Base-by-base conservation (phyloP, 345 rosid genomes). In the Aquilaria malaccensis region DNA sequence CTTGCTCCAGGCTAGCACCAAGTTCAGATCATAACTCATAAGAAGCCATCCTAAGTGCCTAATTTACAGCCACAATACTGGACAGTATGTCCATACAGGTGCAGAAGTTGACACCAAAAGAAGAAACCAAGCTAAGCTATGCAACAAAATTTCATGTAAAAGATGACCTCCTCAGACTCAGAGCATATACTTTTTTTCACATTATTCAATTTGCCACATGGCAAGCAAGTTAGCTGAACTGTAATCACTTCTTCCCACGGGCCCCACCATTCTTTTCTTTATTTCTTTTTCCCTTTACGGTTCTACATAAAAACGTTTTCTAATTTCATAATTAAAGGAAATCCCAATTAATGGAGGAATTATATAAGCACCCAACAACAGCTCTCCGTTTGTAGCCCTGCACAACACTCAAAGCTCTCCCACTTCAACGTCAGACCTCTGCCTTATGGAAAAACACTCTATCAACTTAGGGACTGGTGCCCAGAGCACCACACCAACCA, bases 391-490 rank as follows among this genome's bases (percentile, higher is more conserved):
- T 59, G 63, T 73, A 50, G 61, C 47, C 57, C 43, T 9, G 48
- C 57, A 47, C 22, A 51, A 51, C 72, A 33, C 77, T 70, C 72
- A 64, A 63, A 48, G 31, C 59, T 68, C 59, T 67, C 49, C 72
- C 78, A 65, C 53, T 61, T 30, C 59, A 50, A 54, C 43, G 22
- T 64, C 14, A 22, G 30, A 58, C 56, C 64, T 67, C 76, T 52
- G 46, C 63, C 30, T 45, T 56, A 77, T 77, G 81, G 76, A 62
- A 64, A 78, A 74, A 45, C 63, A 71, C 43, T 4, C 1, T 58
- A 77, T 75, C 88, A 81, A 69, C 81, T 58, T 64, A 2, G 79
- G 77, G 56, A 82, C 66, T 58, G 72, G 77, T 77, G 82, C 65
- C 69, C 81, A 68, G 61, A 50, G 64, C 55, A 74, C 15, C 51